These are phyloP conservation scores for Thalassiosira mediterranea DNA, from an alignment of 352 stramenopile species.

Conservation along the genomic window DNA sequence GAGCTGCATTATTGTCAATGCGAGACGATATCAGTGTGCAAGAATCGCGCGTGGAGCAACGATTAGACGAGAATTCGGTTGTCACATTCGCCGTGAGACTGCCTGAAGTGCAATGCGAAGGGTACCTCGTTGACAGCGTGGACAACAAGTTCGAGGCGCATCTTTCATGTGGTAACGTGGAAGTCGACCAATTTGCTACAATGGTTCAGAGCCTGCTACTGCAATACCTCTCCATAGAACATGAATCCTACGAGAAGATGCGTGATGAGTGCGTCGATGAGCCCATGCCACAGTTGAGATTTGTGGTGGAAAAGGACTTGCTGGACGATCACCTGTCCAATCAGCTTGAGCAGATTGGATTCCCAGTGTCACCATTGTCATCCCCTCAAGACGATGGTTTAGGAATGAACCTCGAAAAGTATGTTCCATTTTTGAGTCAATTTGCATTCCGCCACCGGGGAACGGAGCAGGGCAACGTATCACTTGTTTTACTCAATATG, in stretches of 20 bases:
- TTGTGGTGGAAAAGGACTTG: conserved; percentile 2
- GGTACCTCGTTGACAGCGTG: background rate
- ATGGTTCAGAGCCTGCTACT: conserved; percentile 16
- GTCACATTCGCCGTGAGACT: background rate
- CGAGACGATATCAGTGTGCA: too few relatives aligned
- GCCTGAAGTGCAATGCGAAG: background rate
- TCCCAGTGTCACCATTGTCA: conserved; percentile 2
- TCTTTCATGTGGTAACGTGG: background rate
- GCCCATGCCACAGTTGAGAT: background rate
- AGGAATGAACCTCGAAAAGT: conserved; percentile 21
- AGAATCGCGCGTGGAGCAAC: too few relatives aligned
- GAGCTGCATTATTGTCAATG: too few relatives aligned
- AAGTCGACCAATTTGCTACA: conserved; percentile 9
- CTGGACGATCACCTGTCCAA: background rate
- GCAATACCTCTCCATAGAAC: conserved; percentile 21
- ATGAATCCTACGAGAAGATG: conserved; percentile 16
- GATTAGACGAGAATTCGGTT: too few relatives aligned
- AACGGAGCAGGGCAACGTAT: conserved; percentile 21
- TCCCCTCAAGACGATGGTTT: background rate
- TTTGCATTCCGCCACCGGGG: conserved; percentile 22
- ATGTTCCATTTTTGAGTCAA: conserved; percentile 26
- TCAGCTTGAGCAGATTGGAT: conserved; percentile 6
- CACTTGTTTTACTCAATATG: conserved; percentile 18
- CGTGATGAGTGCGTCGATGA: background rate
- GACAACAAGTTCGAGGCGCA: conserved; percentile 1